These are phyloP conservation scores for Kwoniella sp. DNA, from an alignment of 768 basidiomycete genomes.

Conservation along the genomic window DNA sequence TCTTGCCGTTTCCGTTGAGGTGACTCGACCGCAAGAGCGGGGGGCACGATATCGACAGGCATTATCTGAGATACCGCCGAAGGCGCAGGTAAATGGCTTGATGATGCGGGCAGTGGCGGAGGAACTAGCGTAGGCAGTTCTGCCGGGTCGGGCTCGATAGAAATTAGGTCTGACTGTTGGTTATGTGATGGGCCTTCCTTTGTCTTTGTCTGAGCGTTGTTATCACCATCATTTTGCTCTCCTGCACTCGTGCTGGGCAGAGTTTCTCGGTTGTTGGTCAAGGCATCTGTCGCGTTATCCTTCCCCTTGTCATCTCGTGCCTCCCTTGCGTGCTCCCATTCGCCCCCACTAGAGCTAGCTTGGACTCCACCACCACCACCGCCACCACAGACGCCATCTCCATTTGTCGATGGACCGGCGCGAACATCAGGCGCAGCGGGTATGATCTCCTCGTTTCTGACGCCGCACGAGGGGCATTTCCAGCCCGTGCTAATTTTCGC, in stretches of 20 bases:
- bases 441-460: conserved; percentile 30
- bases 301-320: background rate
- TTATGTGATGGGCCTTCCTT: background rate
- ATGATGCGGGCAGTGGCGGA: background rate
- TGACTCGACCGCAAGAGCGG: background rate
- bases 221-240: no score
- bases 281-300: background rate
- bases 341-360: no score
- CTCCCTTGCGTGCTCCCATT: no score
- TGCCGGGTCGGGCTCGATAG: conserved; percentile 10
- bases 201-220: no score
- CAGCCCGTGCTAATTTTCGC: conserved; percentile 51
- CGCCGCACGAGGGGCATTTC: conserved; percentile 45
- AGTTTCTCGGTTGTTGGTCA: background rate
- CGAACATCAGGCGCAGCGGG: background rate
- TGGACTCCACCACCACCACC: background rate
- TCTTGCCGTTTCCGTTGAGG: background rate
- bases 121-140: conserved; percentile 12
- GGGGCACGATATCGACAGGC: conserved; percentile 5
- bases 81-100: background rate
- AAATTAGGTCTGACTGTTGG: background rate
- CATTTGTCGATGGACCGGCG: background rate
- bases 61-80: background rate
- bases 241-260: no score
- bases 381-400: background rate